phyloP scores from a whole-genome alignment of 352 stramenopile genomes.

The Phytophthora ramorum region DNA sequence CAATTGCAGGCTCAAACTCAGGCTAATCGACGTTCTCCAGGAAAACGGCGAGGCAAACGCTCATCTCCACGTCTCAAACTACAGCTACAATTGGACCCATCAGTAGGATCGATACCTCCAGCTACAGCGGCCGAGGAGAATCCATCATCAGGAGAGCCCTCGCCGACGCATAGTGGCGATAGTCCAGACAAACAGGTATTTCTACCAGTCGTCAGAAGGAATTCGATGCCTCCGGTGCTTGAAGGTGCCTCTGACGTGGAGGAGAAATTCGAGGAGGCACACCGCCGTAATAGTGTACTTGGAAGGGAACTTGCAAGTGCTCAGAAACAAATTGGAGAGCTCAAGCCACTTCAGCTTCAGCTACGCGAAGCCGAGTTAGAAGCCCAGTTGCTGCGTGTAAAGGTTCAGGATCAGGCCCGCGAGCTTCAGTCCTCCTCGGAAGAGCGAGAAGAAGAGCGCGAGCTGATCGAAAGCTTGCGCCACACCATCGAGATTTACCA shows the following conservation, averaged over 20 bases:
- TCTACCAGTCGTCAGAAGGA: conserved; percentile 13
- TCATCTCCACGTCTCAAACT: conserved; percentile 26
- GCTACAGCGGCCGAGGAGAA: conserved; percentile 15
- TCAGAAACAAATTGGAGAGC: conserved; percentile 59
- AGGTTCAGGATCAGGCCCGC: conserved; percentile 38
- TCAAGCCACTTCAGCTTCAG: conserved; percentile 53
- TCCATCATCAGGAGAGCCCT: conserved; percentile 31
- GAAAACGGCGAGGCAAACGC: conserved; percentile 25
- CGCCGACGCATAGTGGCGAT: conserved; percentile 20
- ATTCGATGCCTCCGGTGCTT: conserved; percentile 31
- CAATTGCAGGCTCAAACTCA: conserved; percentile 27
- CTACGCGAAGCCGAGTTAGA: conserved; percentile 44
- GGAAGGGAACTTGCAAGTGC: conserved; percentile 59
- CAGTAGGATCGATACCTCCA: not conserved
- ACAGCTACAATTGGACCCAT: conserved; percentile 29
- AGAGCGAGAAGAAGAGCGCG: conserved; percentile 56
- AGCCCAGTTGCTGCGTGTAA: conserved; percentile 33
- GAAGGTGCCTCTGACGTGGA: conserved; percentile 41
- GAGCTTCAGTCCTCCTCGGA: conserved; percentile 31
- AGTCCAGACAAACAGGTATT: conserved; percentile 32
- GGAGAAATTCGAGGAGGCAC: conserved; percentile 57
- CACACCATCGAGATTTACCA: conserved; percentile 71
- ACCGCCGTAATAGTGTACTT: conserved; percentile 49
- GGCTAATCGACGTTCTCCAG: conserved; percentile 30
- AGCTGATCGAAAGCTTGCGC: conserved; percentile 68